Base-by-base conservation (phyloP, 2,329 filamentous ascomycete species). In the Cercospora zeina region DNA sequence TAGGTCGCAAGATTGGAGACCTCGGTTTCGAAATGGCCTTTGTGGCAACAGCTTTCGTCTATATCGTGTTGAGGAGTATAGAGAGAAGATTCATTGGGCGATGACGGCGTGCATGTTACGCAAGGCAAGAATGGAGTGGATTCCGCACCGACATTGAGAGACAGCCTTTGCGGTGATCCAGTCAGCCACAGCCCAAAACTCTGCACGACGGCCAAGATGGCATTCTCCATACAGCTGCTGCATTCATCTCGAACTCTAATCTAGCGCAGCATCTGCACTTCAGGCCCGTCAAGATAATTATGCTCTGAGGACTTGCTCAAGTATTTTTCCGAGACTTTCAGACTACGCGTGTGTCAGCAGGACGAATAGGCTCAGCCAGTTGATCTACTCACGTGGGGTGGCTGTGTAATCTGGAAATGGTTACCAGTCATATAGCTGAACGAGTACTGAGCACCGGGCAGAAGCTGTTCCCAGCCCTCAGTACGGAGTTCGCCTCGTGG, bases 11-110 rank as follows among this genome's bases (percentile, higher is more conserved):
- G 36, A 86, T 85, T 10, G 86, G 86, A 0, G 86, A 89, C 65
- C 83, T 89, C 71, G 87, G 86, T 0, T 87, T 89, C 61, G 86
- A 89, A 76, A 75, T 86, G 71, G 85, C 85, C 0, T 82, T 88
- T 69, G 78, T 79, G 30, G 70, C 81, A 10, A 78, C 77, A 8
- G 74, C 73, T n/a, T 47, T 78, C 59, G 65, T 81, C 24, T 82
- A 82, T 64, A 61, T 80, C n/a, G 24, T 51, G 3, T 51, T 51
- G 24, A 51, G 47, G 4, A 51, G 47, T 33, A 14, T 24, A n/a
- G 47, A 51, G 47, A 51, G 30, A 51, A 27, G 47, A 7, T 1
- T 10, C 10, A 21, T 16, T 10, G 47, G 24, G 3, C 47, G 47
- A 51, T 51, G 47, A 51, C 47, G 16, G 24, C 39, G 39, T 13